Evolutionary conservation across 1,284 basidiomycete genomes (phyloP), one percentile per base, ranked within the genome.

Genomic region (Hypsizygus ulmarius): DNA sequence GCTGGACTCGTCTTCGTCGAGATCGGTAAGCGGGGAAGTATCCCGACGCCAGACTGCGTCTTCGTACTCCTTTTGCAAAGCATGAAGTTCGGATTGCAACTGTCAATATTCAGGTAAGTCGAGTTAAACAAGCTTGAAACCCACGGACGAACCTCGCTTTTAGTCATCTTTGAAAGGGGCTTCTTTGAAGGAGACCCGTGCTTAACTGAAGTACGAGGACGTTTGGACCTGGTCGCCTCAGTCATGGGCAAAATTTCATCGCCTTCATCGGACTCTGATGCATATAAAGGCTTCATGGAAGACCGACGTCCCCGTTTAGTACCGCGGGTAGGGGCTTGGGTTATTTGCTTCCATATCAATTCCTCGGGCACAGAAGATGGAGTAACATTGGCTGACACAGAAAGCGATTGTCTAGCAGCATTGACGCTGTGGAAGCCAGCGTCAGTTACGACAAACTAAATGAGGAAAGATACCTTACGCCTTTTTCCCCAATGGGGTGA

Each of bases 401-500:
- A 57, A 44, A 65, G 46, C 33, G 63, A 64, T 30, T 68, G 67
- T n/a, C 70, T 67, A 19, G 68, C 67, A 28, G 58, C 53, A 15
- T 58, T 52, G 25, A 73, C 63, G 3, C 71, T 74, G 41, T 6
- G 15, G 30, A 11, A 29, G 36, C 32, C 12, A 40, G 16, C 2
- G 29, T 18, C 11, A 6, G 14, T 28, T 8, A 3, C 2, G n/a
- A 18, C 3, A 8, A 29, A 21, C 7, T n/a, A 32, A 30, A 10
- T 5, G 30, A 5, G 19, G 3, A 25, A 10, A 8, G 2, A 1
- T 19, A 19, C 60, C 71, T 43, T 56, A 78, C 75, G 63, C 63
- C 62, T 74, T 76, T 63, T 72, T 77, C 2, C 72, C 75, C 15
- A 62, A 57, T 0, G 68, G 60, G 14, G 75, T 77, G 48, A 79